A percentile compares a stretch with the other conserved stretches of the same genome.
Conservation (phyloP, 2,329 filamentous ascomycete genomes). For the Pseudocercospora fijiensis region DNA sequence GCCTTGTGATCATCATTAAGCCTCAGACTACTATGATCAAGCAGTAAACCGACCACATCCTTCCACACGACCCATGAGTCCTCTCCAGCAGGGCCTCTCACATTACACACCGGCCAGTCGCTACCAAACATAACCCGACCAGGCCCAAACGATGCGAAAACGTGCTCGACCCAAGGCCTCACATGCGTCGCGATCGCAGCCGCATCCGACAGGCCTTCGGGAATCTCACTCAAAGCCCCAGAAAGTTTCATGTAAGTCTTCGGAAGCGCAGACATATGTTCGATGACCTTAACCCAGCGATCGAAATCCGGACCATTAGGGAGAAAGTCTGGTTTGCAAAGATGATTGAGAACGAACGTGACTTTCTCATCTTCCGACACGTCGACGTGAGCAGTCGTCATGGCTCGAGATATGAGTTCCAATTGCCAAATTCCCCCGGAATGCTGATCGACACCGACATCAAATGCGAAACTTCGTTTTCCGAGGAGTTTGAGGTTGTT, state of each 20-base stretch:
- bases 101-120: conserved; percentile 90
- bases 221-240: conserved; percentile 78
- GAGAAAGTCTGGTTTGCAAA: conserved; percentile 76
- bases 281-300: conserved; percentile 69
- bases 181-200: conserved; percentile 61
- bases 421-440: conserved; percentile 67
- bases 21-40: conserved; percentile 44
- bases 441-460: conserved; percentile 79
- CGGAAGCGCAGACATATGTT: conserved; percentile 62
- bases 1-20: conserved; percentile 62
- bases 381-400: conserved; percentile 57
- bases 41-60: conserved; percentile 65
- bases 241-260: conserved; percentile 89
- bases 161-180: conserved; percentile 68
- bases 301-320: conserved; percentile 53
- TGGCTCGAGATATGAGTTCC: conserved; percentile 39
- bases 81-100: conserved; percentile 57
- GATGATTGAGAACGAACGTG: conserved; percentile 74
- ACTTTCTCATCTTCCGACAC: conserved; percentile 61
- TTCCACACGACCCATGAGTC: conserved; percentile 75
- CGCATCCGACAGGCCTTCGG: conserved; percentile 47
- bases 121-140: conserved; percentile 81
- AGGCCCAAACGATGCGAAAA: conserved; percentile 71
- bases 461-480: conserved; percentile 66
- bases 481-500: conserved; percentile 59